These are phyloP conservation scores for Talaromyces sp. DNA, from an alignment of 2,329 filamentous ascomycete genomes.

Conservation along the genomic window DNA sequence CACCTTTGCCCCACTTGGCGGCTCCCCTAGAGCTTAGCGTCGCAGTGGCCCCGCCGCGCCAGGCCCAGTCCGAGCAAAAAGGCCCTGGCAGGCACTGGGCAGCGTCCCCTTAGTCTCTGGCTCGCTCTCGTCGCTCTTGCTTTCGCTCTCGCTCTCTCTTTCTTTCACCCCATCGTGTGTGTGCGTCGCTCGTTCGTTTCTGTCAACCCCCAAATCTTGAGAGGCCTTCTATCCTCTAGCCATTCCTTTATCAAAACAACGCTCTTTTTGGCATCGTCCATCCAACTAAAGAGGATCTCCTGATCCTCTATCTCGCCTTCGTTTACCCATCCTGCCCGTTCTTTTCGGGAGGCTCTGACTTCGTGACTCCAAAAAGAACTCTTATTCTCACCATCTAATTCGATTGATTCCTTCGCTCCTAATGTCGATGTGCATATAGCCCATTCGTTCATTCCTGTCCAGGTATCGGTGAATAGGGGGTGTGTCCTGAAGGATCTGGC, in stretches of 20 bases:
- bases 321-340: background rate
- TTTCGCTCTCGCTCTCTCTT: background rate
- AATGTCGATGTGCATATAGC: background rate
- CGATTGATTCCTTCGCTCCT: background rate
- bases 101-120: background rate
- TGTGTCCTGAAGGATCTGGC: background rate
- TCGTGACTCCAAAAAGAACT: background rate
- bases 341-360: background rate
- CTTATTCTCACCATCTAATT: background rate
- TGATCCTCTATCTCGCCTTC: background rate
- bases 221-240: conserved; percentile 1
- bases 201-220: background rate
- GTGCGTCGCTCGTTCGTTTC: background rate
- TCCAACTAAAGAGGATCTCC: background rate
- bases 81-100: background rate
- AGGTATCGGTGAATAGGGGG: background rate
- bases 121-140: background rate
- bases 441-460: background rate
- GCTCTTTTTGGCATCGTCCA: background rate
- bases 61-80: background rate
- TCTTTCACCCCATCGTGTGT: background rate
- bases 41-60: background rate
- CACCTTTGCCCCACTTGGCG: background rate
- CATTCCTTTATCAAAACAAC: conserved; percentile 7
- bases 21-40: background rate